Percentiles rank a stretch among this genome's conserved stretches.
phyloP scores from a whole-genome alignment of 108 stramenopile species.

The Fragilaria crotonensis region DNA sequence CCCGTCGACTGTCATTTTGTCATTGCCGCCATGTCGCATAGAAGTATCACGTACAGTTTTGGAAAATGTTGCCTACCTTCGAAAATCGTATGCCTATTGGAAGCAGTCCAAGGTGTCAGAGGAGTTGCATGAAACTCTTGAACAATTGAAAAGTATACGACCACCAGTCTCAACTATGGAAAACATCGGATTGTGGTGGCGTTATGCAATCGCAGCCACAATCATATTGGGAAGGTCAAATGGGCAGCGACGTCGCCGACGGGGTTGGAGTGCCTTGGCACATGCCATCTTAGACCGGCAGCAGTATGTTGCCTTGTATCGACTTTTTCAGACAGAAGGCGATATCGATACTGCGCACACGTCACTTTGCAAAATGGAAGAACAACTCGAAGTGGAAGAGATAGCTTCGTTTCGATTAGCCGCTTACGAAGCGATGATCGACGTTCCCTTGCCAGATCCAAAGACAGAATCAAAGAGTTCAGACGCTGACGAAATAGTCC shows the following conservation, averaged over 20 bases:
- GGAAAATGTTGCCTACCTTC: slow-evolving; percentile 63
- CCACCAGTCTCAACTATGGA: slow-evolving; percentile 19
- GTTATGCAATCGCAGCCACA: slow-evolving; percentile 45
- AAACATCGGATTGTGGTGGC: slow-evolving; percentile 56
- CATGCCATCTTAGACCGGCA: slow-evolving; percentile 24
- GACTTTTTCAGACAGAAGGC: slow-evolving; percentile 8
- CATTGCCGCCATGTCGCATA: slow-evolving; percentile 45
- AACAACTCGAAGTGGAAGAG: slow-evolving; percentile 35
- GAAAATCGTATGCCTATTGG: slow-evolving; percentile 51
- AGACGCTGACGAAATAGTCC: neutral
- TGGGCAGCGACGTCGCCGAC: slow-evolving; percentile 1
- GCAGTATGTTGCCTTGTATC: slow-evolving; percentile 35
- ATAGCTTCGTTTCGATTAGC: slow-evolving; percentile 56
- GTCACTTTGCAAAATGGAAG: slow-evolving; percentile 41
- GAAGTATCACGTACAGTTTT: slow-evolving; percentile 37
- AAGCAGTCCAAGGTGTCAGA: slow-evolving; percentile 18
- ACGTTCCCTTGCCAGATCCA: neutral
- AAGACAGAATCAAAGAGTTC: neutral
- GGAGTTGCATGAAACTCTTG: slow-evolving; percentile 2
- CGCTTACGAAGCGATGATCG: slow-evolving; percentile 16
- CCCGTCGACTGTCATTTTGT: slow-evolving; percentile 17
- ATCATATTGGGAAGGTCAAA: slow-evolving; percentile 16
- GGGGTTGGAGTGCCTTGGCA: slow-evolving; percentile 49
- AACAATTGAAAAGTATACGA: slow-evolving; percentile 25
- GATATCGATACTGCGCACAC: slow-evolving; percentile 16